A percentile compares a stretch with the other conserved stretches of the same genome.
These are phyloP conservation scores for Podaxis sp. DNA, from an alignment of 768 basidiomycete genomes.

Conservation along the genomic window DNA sequence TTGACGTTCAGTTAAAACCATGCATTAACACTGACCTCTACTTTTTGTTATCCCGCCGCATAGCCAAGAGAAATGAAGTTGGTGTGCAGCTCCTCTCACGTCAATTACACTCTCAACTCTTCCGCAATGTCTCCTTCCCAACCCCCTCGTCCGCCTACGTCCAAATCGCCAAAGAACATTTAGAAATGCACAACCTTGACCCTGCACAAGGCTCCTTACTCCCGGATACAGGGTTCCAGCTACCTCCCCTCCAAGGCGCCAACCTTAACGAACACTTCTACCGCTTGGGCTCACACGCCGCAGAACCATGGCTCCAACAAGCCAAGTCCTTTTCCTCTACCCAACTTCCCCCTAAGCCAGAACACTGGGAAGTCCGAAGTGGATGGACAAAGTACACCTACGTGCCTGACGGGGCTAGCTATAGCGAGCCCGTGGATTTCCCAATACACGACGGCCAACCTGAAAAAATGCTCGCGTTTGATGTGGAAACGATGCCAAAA, in stretches of 20 bases:
- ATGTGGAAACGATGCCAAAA: slow-evolving; percentile 90
- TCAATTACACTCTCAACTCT: slow-evolving; percentile 79
- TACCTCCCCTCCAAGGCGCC: slow-evolving; percentile 80
- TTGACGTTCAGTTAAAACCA: not conserved
- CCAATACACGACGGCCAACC: slow-evolving; percentile 62
- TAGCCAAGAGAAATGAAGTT: slow-evolving; percentile 77
- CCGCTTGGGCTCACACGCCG: slow-evolving; percentile 62
- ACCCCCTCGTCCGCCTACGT: slow-evolving; percentile 59
- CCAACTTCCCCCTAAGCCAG: slow-evolving; percentile 58
- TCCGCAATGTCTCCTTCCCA: slow-evolving; percentile 66
- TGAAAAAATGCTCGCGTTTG: slow-evolving; percentile 82
- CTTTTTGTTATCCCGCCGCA: not conserved
- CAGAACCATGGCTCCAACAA: slow-evolving; percentile 78
- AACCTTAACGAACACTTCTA: slow-evolving; percentile 90
- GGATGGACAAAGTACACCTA: slow-evolving; percentile 91
- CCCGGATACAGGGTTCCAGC: slow-evolving; percentile 75
- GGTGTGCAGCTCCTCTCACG: slow-evolving; percentile 94
- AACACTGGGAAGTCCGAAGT: slow-evolving; percentile 50
- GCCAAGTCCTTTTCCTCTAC: slow-evolving; percentile 55
- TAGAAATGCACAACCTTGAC: slow-evolving; percentile 78
- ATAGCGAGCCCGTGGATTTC: slow-evolving; percentile 67
- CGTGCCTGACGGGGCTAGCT: slow-evolving; percentile 72
- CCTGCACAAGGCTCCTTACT: slow-evolving; percentile 77
- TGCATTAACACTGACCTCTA: not conserved
- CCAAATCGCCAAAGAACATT: slow-evolving; percentile 78